Percentiles rank a stretch among this genome's conserved stretches.
Evolutionary conservation across 805 yeast species (phyloP).

Genomic region (Pichia nanzhaoensis): DNA sequence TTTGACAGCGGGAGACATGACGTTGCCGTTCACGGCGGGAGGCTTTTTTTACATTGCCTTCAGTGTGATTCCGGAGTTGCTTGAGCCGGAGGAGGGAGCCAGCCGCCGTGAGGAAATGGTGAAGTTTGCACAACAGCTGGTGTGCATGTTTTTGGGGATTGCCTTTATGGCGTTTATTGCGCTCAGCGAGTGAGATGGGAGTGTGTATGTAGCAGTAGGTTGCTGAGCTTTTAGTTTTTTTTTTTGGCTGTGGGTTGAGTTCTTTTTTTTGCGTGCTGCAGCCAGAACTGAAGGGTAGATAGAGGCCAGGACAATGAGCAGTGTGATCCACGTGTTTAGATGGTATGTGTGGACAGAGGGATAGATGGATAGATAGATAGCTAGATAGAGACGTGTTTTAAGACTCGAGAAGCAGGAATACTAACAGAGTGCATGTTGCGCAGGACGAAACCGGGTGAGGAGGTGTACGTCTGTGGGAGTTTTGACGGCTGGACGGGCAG

Average conservation of each 20-base stretch:
- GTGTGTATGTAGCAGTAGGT: not conserved
- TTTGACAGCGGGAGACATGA: constrained; percentile 32
- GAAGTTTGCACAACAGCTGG: constrained; percentile 40
- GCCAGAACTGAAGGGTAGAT: too few relatives aligned
- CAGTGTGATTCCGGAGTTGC: constrained; percentile 68
- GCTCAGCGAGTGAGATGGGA: constrained; percentile 34
- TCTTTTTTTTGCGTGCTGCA: too few relatives aligned
- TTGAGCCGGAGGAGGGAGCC: constrained; percentile 36
- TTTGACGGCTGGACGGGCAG: constrained; percentile 52
- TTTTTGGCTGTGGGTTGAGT: too few relatives aligned
- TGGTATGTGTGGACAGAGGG: too few relatives aligned
- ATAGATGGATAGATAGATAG: too few relatives aligned
- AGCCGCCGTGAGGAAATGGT: constrained; percentile 34
- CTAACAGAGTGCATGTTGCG: not conserved
- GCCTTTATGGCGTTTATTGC: constrained; percentile 49
- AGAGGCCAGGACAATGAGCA: too few relatives aligned
- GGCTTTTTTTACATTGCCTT: constrained; percentile 70
- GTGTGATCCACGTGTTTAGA: not conserved
- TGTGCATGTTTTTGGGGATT: constrained; percentile 47
- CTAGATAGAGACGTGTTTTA: too few relatives aligned
- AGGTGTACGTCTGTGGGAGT: constrained; percentile 56
- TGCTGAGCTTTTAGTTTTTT: too few relatives aligned
- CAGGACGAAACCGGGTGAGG: constrained; percentile 1
- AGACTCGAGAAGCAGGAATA: not conserved
- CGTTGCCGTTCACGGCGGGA: constrained; percentile 71